Evolutionary conservation across 1,139 yeast genomes (phyloP).

Genomic region (Arxiozyma heterogenica): DNA sequence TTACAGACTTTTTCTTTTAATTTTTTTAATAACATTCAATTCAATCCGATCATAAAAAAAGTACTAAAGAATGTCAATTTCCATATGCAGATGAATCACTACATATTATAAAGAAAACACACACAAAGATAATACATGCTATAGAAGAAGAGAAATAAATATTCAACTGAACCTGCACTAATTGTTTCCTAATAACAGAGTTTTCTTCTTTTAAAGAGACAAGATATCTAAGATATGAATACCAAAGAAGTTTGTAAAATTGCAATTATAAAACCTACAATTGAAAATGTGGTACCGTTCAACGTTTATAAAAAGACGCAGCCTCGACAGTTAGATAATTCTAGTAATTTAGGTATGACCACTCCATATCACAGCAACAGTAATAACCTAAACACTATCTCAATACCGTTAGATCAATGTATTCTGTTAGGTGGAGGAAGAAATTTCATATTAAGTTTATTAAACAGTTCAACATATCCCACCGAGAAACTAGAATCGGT

Average conservation of each 20-base stretch:
- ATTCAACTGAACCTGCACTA: background rate
- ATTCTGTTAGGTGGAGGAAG: slow-evolving; percentile 37
- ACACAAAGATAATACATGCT: background rate
- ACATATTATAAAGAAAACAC: background rate
- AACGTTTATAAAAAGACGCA: slow-evolving; percentile 25
- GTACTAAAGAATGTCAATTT: too few relatives aligned
- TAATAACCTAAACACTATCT: slow-evolving; percentile 19
- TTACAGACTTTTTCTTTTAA: too few relatives aligned
- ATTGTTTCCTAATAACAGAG: background rate
- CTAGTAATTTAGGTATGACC: background rate
- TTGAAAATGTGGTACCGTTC: slow-evolving; percentile 32
- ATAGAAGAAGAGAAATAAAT: too few relatives aligned
- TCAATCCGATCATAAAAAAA: too few relatives aligned
- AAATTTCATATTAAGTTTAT: slow-evolving; percentile 22
- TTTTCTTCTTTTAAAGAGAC: background rate
- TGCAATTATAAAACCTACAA: slow-evolving; percentile 28
- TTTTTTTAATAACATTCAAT: too few relatives aligned
- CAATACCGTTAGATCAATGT: slow-evolving; percentile 21
- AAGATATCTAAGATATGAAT: background rate
- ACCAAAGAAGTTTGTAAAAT: slow-evolving; percentile 3
- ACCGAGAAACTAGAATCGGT: slow-evolving; percentile 13
- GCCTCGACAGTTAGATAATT: slow-evolving; percentile 15
- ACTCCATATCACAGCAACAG: background rate
- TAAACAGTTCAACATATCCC: slow-evolving; percentile 4
- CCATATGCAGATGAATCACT: too few relatives aligned